Percentiles rank a stretch among this genome's conserved stretches.
These are phyloP conservation scores for Cercospora sesami DNA, from an alignment of 2,329 filamentous ascomycete genomes.

Conservation along the genomic window DNA sequence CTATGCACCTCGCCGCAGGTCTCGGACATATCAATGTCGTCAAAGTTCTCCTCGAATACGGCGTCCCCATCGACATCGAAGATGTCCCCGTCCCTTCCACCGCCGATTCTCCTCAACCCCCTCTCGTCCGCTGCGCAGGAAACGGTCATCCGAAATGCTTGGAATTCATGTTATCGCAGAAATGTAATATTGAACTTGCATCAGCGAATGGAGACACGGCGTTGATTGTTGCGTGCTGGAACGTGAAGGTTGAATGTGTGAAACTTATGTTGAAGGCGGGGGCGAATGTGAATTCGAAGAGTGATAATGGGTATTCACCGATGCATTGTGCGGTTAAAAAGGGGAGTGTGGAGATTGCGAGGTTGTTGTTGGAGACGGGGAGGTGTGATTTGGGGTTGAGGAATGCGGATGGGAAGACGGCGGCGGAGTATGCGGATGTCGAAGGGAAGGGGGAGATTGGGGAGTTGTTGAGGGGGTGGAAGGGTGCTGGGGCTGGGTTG, in stretches of 20 bases:
- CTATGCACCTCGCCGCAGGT: neutral
- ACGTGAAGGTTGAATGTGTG: neutral
- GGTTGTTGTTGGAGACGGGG: neutral
- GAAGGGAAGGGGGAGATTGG: neutral
- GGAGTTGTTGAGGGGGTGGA: neutral
- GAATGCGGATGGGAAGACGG: neutral
- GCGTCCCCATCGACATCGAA: neutral
- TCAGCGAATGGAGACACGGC: neutral
- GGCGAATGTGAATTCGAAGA: neutral
- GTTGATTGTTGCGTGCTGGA: neutral
- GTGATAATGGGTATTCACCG: neutral
- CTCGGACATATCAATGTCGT: neutral
- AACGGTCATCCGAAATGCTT: neutral
- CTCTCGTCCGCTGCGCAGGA: neutral
- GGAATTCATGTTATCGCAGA: neutral
- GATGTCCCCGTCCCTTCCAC: neutral
- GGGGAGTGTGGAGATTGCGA: neutral
- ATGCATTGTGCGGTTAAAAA: slow-evolving; percentile 1
- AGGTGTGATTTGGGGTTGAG: neutral
- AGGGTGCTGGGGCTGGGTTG: neutral
- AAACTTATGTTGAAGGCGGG: neutral
- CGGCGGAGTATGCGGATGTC: neutral
- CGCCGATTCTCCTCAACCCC: neutral
- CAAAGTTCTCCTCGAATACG: neutral
- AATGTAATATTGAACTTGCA: neutral